Evolutionary conservation across 257 asterid genomes (phyloP), one percentile per base, ranked within the genome.

Genomic region (Voacanga thouarsii): DNA sequence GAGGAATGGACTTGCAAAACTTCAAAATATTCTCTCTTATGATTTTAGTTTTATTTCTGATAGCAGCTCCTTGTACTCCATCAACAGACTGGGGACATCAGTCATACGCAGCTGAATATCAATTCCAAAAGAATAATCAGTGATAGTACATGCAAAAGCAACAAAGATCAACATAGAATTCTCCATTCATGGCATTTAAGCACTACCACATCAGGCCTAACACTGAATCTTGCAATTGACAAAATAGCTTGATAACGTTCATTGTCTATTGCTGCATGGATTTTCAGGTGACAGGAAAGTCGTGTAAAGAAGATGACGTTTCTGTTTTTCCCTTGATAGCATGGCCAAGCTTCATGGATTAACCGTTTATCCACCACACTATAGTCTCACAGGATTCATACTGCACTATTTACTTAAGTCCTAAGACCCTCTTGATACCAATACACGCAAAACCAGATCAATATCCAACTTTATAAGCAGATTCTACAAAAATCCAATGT

Each of bases 31-130:
- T 71, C 33, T 50, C 61, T 19, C 37, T 43, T 41, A 66, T 23
- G 71, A 21, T 45, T 75, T 86, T 84, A 70, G 74, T 75, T 84
- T 33, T 60, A 60, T 79, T 53, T 85, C 84, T 39, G 84, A 65
- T 55, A 90, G 80, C 77, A 94, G 89, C 83, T 80, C 88, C 81
- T 88, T 89, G 94, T 94, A 92, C 85, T 92, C 97, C 8, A 88
- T 87, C 87, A 94, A 76, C 59, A 92, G 84, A 77, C 75, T 79
- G 47, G 96, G 83, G 72, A 92, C 77, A 80, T 94, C 97, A 61
- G 84, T 89, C 94, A 92, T 51, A 44, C 96, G 98, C 82, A 94
- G 69, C 98, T 94, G 91, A 65, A 76, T 80, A 79, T 68, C 56
- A 77, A 57, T 37, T 6, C n/a, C n/a, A 41, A 67, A 67, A 8